These are phyloP conservation scores for Cladophialophora exuberans DNA, from an alignment of 2,329 filamentous ascomycete species.

Conservation along the genomic window DNA sequence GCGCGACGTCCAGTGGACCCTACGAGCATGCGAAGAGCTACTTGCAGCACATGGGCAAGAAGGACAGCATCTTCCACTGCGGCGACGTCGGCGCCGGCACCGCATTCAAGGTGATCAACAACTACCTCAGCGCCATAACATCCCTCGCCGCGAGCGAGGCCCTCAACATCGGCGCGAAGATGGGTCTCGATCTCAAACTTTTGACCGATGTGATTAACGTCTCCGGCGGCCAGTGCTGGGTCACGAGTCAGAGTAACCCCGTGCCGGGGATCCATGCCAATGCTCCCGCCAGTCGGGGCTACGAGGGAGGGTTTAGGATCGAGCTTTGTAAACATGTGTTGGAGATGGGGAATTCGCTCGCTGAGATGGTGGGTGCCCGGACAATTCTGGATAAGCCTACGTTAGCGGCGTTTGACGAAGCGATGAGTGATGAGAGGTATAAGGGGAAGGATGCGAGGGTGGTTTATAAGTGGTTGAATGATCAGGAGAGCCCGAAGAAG, in stretches of 20 bases:
- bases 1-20: constrained; percentile 45
- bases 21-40: constrained; percentile 48
- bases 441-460: constrained; percentile 60
- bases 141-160: constrained; percentile 35
- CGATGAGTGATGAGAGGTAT: constrained; percentile 56
- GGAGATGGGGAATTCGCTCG: constrained; percentile 57
- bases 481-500: constrained; percentile 19
- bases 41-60: constrained; percentile 45
- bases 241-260: constrained; percentile 35
- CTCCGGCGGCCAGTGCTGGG: constrained; percentile 35
- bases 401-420: constrained; percentile 55
- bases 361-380: constrained; percentile 54
- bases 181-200: constrained; percentile 35
- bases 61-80: constrained; percentile 51
- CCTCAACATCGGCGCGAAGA: constrained; percentile 37
- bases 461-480: constrained; percentile 60
- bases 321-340: constrained; percentile 66
- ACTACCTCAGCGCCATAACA: constrained; percentile 36
- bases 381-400: constrained; percentile 56
- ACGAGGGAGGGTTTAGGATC: constrained; percentile 54
- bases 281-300: constrained; percentile 43
- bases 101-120: constrained; percentile 39
- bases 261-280: constrained; percentile 46
- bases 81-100: constrained; percentile 37
- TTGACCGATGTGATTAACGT: constrained; percentile 37